Base-by-base conservation (phyloP, 192 early-diverging fungal genomes). In the Linnemannia hyalina region DNA sequence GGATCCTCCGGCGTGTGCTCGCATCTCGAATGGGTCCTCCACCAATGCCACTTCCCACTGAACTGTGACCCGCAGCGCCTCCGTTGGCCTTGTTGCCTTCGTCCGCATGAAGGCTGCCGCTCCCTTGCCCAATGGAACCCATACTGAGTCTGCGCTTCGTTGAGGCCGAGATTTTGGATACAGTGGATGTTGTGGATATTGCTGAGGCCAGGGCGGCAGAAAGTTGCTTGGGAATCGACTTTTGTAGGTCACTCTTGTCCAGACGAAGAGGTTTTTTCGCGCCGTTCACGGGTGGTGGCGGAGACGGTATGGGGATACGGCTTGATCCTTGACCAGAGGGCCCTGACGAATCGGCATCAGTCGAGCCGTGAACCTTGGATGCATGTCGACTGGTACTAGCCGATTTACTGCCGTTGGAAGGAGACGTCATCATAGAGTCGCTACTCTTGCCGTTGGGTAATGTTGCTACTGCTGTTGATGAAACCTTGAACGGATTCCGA, bases 1-100 rank as follows among this genome's bases (percentile, higher is more conserved):
- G 60, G 60, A 65, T 65, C 29, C 60, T 65, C 60, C 60, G n/a
- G 32, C 60, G 60, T 65, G 60, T 32, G 60, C 60, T 65, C 35
- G 60, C 60, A 32, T 65, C 60, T 13, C 60, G 60, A 65, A 65
- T 65, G 11, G 60, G 60, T 15, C 60, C 60, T 65, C 60, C 60
- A 32, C 60, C 60, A 32, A 65, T 65, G 6, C 60, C 60, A 65
- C 29, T 65, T 8, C 60, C 29, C 29, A 65, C 55, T 26, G 22
- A 23, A 57, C 8, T 57, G 8, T 57, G n/a, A 2, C n/a, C 55
- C n/a, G 7, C 10, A 7, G 23, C 13, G 29, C 26, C 23, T 1
- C 29, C 26, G 29, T 65, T 65, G 29, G 26, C 7, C 26, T 32
- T 60, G n/a, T 10, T 65, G 10, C 60, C 29, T 26, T 65, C 29